These are phyloP conservation scores for Talaromyces liani DNA, from an alignment of 495 filamentous ascomycete genomes.

Conservation along the genomic window DNA sequence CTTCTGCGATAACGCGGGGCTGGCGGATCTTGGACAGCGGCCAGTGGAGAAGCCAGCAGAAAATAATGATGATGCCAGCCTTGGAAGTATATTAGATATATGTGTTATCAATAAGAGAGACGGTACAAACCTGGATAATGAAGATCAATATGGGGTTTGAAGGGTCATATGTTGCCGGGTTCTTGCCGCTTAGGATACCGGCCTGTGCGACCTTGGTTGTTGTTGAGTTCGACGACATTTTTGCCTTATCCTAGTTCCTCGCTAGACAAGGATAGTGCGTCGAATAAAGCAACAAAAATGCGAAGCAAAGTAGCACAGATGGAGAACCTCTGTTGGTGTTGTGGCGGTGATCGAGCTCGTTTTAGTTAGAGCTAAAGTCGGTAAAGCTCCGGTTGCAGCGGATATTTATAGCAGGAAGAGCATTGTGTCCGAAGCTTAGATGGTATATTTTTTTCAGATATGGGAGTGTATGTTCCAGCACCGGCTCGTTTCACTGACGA, in stretches of 20 bases:
- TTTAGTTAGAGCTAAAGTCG: background rate
- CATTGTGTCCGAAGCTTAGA: background rate
- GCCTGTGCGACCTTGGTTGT: slow-evolving; percentile 37
- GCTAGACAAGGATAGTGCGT: background rate
- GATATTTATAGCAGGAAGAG: background rate
- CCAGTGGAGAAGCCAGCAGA: slow-evolving; percentile 76
- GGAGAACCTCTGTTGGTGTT: background rate
- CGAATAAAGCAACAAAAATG: background rate
- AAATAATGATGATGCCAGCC: slow-evolving; percentile 83
- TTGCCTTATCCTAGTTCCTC: background rate
- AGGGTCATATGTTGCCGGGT: slow-evolving; percentile 63
- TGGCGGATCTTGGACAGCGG: slow-evolving; percentile 84
- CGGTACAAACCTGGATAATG: slow-evolving; percentile 72
- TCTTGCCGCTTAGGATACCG: slow-evolving; percentile 68
- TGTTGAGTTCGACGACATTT: slow-evolving; percentile 10
- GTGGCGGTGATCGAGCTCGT: background rate
- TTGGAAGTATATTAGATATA: slow-evolving; percentile 22
- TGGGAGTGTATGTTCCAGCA: background rate
- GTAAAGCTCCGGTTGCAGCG: background rate
- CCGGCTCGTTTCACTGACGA: too few relatives aligned
- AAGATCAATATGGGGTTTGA: slow-evolving; percentile 87
- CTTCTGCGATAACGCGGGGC: slow-evolving; percentile 91
- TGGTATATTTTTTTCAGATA: background rate
- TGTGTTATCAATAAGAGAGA: background rate
- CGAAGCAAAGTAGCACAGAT: background rate